Conservation (phyloP, 139 green algal genomes). For the Coelastrella sp. region DNA sequence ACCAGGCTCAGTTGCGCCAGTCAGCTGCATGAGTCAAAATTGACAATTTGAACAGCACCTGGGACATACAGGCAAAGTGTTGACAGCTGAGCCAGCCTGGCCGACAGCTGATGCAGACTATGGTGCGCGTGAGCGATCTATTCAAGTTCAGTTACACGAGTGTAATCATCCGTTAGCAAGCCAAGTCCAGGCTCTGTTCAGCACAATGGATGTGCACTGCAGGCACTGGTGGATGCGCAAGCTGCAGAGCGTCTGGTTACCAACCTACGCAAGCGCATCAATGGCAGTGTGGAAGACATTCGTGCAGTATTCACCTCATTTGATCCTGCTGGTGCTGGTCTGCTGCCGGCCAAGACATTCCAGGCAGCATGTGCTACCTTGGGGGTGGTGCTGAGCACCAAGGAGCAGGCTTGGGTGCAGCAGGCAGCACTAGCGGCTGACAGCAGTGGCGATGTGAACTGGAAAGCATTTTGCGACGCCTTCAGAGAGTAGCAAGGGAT, state of each 20-base stretch:
- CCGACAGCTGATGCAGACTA: too few species aligned
- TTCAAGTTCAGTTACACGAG: too few species aligned
- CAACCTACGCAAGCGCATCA: conserved; percentile 44
- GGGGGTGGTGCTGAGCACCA: conserved; percentile 68
- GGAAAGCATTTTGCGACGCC: conserved; percentile 22
- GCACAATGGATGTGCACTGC: not conserved
- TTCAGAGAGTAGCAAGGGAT: not conserved
- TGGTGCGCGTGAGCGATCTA: too few species aligned
- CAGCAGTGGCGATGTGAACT: conserved; percentile 7
- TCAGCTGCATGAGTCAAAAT: too few species aligned
- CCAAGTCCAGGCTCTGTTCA: too few species aligned
- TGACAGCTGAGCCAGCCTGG: too few species aligned
- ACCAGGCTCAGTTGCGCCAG: too few species aligned
- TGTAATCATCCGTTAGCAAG: too few species aligned
- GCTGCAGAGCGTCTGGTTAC: conserved; percentile 29
- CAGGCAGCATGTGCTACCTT: conserved; percentile 62
- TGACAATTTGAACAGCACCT: too few species aligned
- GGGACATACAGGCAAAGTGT: too few species aligned
- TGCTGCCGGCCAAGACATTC: conserved; percentile 33
- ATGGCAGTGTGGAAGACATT: conserved; percentile 40
- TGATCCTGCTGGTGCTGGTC: conserved; percentile 12
- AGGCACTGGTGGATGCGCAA: conserved; percentile 51
- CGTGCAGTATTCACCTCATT: conserved; percentile 37
- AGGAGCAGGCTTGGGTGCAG: conserved; percentile 56
- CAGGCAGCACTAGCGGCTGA: conserved; percentile 7